Evolutionary conservation across 2,329 filamentous ascomycete species (phyloP).

Genomic region (Verruconis gallopava): DNA sequence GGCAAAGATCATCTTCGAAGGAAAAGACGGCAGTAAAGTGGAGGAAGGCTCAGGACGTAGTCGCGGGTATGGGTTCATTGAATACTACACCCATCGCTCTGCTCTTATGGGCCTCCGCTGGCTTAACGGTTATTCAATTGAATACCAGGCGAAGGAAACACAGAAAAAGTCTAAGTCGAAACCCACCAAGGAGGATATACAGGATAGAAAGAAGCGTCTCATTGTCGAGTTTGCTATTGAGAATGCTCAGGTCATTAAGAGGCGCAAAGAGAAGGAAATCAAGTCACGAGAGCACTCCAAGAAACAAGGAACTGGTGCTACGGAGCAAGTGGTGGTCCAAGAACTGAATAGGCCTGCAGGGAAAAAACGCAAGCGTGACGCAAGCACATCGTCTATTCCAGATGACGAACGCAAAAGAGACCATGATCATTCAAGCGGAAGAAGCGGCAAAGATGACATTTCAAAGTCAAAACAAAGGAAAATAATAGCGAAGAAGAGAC

Average conservation of each 20-base stretch:
- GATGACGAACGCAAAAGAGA: slow-evolving; percentile 13
- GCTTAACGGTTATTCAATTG: slow-evolving; percentile 66
- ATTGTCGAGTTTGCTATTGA: slow-evolving; percentile 98
- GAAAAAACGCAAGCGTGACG: no score
- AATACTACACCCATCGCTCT: slow-evolving; percentile 87
- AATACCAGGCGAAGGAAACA: slow-evolving; percentile 36
- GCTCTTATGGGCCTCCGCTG: slow-evolving; percentile 90
- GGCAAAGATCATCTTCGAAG: slow-evolving; percentile 91
- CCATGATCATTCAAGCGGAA: background rate
- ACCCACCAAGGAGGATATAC: slow-evolving; percentile 25
- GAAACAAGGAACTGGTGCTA: slow-evolving; percentile 28
- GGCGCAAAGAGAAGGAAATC: slow-evolving; percentile 46
- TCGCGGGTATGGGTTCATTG: slow-evolving; percentile 92
- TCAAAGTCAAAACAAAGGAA: slow-evolving; percentile 51
- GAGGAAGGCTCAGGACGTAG: slow-evolving; percentile 64
- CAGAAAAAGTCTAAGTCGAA: slow-evolving; percentile 26
- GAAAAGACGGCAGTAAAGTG: slow-evolving; percentile 71
- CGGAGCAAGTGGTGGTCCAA: no score
- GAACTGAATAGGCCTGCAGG: no score
- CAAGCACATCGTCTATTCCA: no score
- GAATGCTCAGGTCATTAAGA: slow-evolving; percentile 86
- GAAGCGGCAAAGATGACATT: slow-evolving; percentile 30
- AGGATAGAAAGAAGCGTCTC: slow-evolving; percentile 73
- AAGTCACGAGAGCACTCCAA: slow-evolving; percentile 22
- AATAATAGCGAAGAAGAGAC: slow-evolving; percentile 75